These are phyloP conservation scores for Verticillium dahliae DNA, from an alignment of 2,329 filamentous ascomycete genomes.

Conservation along the genomic window DNA sequence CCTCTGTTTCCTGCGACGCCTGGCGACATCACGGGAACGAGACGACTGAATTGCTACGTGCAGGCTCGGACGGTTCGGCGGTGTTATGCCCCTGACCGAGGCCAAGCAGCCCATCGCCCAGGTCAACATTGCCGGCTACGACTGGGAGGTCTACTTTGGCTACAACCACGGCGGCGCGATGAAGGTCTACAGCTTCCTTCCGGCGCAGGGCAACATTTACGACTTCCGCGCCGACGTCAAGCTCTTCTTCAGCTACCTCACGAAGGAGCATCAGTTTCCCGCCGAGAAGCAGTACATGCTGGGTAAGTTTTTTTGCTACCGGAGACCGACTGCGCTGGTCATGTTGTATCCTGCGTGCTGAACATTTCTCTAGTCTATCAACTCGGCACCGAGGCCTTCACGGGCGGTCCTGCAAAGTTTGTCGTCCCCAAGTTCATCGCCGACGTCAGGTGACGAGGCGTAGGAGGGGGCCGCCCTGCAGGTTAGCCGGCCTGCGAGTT, in stretches of 20 bases:
- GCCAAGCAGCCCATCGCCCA: slow-evolving; percentile 10
- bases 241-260: slow-evolving; percentile 46
- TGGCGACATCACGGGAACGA: too few species aligned
- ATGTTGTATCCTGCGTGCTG: not conserved
- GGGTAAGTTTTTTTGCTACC: slow-evolving; percentile 7
- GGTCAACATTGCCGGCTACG: slow-evolving; percentile 15
- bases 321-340: too few species aligned
- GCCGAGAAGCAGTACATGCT: slow-evolving; percentile 17
- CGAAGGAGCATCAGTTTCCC: slow-evolving; percentile 31
- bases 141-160: slow-evolving; percentile 49
- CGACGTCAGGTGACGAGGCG: slow-evolving; percentile 4
- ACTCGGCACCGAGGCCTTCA: slow-evolving; percentile 18
- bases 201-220: slow-evolving; percentile 25
- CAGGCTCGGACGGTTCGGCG: slow-evolving; percentile 49
- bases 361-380: slow-evolving; percentile 12
- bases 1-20: too few species aligned
- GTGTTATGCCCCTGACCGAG: slow-evolving; percentile 39
- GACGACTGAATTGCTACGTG: not conserved
- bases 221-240: slow-evolving; percentile 47
- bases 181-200: slow-evolving; percentile 46
- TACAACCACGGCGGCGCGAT: slow-evolving; percentile 39
- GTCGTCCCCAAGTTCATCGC: slow-evolving; percentile 14
- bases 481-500: too few species aligned
- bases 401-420: slow-evolving; percentile 15
- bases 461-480: not conserved